phyloP scores from a whole-genome alignment of 306 rosid genomes.

The Vigna angularis region DNA sequence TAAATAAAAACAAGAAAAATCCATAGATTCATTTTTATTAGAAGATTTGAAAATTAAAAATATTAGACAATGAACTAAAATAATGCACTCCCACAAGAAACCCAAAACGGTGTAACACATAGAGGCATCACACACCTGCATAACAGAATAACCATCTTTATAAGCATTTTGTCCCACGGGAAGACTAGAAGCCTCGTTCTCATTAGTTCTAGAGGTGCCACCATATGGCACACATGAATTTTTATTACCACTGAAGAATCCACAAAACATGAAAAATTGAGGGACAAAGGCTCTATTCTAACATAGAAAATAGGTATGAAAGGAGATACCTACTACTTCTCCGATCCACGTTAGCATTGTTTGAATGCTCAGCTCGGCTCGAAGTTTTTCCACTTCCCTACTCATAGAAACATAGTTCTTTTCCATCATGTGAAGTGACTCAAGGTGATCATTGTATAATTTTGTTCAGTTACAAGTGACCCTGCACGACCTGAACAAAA shows the following conservation, averaged over 20 bases:
- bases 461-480: constrained; percentile 85
- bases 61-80: constrained; percentile 28
- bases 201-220: constrained; percentile 74
- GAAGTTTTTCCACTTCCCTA: constrained; percentile 93
- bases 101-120: constrained; percentile 38
- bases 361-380: constrained; percentile 86
- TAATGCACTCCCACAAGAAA: constrained; percentile 37
- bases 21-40: neutral
- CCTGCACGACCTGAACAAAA: constrained; percentile 65
- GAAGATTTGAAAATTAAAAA: constrained; percentile 9
- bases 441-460: constrained; percentile 89
- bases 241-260: constrained; percentile 44
- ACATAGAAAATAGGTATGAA: constrained; percentile 38
- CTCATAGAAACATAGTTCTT: constrained; percentile 92
- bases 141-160: constrained; percentile 75
- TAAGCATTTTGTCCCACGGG: constrained; percentile 76
- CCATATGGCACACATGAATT: constrained; percentile 78
- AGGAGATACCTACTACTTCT: constrained; percentile 65
- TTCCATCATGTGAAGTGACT: constrained; percentile 96
- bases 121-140: constrained; percentile 72
- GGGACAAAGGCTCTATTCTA: constrained; percentile 26
- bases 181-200: constrained; percentile 72
- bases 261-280: constrained; percentile 41
- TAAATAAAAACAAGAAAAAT: constrained; percentile 15
- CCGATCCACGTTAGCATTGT: constrained; percentile 65